Base-by-base conservation (phyloP, 106 monocot species). In the Dendrobium officinale region DNA sequence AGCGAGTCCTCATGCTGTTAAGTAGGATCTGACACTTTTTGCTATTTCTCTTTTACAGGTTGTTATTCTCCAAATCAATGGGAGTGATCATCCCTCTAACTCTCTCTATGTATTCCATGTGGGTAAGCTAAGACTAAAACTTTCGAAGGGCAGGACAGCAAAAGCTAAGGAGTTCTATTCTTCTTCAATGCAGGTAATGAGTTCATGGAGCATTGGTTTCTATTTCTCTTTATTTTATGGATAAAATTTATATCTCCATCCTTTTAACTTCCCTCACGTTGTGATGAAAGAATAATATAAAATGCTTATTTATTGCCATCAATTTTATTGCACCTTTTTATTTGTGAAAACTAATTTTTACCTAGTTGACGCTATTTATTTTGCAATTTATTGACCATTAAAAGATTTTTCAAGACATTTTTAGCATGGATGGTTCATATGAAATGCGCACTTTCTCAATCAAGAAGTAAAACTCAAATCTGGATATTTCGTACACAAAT, bases 121-220 rank as follows among this genome's bases (percentile, higher is more conserved):
- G 7, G 93, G 90, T n/a, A 93, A 87, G 67, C 70, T 90, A 61
- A 91, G 90, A 72, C 80, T 96, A 49, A 93, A 96, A 81, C 93
- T 96, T 79, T 75, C 87, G 49, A 96, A 90, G 85, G 96, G 96
- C n/a, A 88, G 74, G 72, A 80, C 68, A 51, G 88, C 87, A 74
- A 96, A 93, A 54, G 88, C 93, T 9, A 91, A 88, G 55, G 96
- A 91, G 78, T 83, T 86, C 80, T 96, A 93, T 87, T 93, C 96
- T 24, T 67, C 81, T 51, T 81, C 88, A 47, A 96, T 96, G 96
- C 89, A 87, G 96, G 96, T 96, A 86, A 79, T 67, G 49, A 77
- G 51, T 67, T 80, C 45, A 48, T 76, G 48, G 24, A 76, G 27
- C 76, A 74, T 76, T 27, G 26, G 20, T 15, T 76, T 6, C 76